A percentile compares a stretch with the other conserved stretches of the same genome.
These are phyloP conservation scores for Strigomonas culicis DNA, from an alignment of 208 protist species.

Conservation along the genomic window DNA sequence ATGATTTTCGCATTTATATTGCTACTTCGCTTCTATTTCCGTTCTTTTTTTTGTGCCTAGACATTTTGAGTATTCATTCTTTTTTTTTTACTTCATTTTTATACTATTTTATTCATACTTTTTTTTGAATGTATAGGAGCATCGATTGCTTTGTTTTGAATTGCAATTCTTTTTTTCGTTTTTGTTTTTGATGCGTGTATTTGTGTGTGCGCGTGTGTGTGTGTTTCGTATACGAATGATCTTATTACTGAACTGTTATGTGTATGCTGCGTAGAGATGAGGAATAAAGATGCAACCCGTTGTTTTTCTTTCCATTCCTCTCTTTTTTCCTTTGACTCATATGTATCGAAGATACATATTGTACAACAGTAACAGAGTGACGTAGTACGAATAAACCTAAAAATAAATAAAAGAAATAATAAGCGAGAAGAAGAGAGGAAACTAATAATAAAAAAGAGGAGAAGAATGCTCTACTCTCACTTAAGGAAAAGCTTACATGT, in stretches of 20 bases:
- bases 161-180: conserved; percentile 12
- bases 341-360: too few species aligned
- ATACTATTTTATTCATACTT: conserved; percentile 8
- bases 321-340: conserved; percentile 7
- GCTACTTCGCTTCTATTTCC: conserved; percentile 2
- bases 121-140: conserved; percentile 2
- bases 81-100: conserved; percentile 6
- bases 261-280: not conserved
- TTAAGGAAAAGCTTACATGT: not conserved
- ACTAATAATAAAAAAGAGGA: not conserved
- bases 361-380: not conserved
- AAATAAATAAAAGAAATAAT: not conserved
- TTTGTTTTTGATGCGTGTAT: not conserved
- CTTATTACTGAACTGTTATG: not conserved
- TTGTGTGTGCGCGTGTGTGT: too few species aligned
- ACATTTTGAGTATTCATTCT: conserved; percentile 1
- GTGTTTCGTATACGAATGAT: too few species aligned
- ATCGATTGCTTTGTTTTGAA: not conserved
- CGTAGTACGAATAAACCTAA: not conserved
- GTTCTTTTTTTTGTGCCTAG: not conserved
- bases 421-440: not conserved
- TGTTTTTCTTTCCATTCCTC: conserved; percentile 11
- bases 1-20: not conserved
- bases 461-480: not conserved
- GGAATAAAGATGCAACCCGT: not conserved